phyloP scores from a whole-genome alignment of 352 stramenopile genomes.

The Phytophthora syringae region DNA sequence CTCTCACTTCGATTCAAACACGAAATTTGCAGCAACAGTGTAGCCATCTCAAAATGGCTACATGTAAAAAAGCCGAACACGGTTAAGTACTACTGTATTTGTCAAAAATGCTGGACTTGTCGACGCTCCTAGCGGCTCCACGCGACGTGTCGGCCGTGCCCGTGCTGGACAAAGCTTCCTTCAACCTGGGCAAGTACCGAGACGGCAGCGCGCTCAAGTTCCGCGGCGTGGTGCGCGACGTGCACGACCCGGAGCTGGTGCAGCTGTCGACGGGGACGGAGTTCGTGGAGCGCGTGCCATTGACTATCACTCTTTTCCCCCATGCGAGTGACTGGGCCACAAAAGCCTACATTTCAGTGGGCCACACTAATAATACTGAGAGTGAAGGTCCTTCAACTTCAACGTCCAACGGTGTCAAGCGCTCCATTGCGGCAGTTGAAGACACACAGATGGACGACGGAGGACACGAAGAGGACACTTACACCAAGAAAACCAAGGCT shows the following conservation, averaged over 20 bases:
- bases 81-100: constrained; percentile 7
- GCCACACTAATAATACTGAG: constrained; percentile 6
- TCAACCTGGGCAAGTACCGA: constrained; percentile 54
- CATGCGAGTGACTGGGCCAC: constrained; percentile 63
- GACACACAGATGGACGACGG: constrained; percentile 1
- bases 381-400: constrained; percentile 19
- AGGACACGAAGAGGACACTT: neutral
- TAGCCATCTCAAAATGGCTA: too few species aligned
- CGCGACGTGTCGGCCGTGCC: constrained; percentile 26
- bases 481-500: constrained; percentile 56
- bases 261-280: constrained; percentile 34
- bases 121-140: constrained; percentile 5
- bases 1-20: constrained; percentile 13
- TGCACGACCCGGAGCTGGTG: constrained; percentile 79
- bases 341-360: constrained; percentile 32
- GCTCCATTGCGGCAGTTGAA: constrained; percentile 43
- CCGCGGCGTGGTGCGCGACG: constrained; percentile 73
- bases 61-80: too few species aligned
- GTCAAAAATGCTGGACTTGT: constrained; percentile 25
- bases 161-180: constrained; percentile 58
- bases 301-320: constrained; percentile 69
- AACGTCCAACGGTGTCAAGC: constrained; percentile 46
- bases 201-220: constrained; percentile 67
- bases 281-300: constrained; percentile 67
- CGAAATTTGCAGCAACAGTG: too few species aligned